phyloP scores from a whole-genome alignment of 2,329 filamentous ascomycete genomes.

The Malbranchea zuffiana region DNA sequence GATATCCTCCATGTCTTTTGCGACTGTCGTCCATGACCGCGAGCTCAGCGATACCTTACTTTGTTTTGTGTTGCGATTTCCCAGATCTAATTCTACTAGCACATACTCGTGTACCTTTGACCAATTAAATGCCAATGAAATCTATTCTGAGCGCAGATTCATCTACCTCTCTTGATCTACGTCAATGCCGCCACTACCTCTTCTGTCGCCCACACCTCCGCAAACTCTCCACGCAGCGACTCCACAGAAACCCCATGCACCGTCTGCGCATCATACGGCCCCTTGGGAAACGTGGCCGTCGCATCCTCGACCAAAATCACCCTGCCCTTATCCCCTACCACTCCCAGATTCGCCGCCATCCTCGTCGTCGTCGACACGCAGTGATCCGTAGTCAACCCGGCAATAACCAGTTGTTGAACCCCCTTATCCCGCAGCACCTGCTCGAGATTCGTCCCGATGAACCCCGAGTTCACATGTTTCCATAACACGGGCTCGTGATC shows the following conservation, averaged over 20 bases:
- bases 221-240: slow-evolving; percentile 40
- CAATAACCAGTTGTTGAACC: slow-evolving; percentile 32
- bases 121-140: too few relatives aligned
- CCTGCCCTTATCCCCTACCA: slow-evolving; percentile 27
- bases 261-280: slow-evolving; percentile 36
- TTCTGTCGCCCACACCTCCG: slow-evolving; percentile 29
- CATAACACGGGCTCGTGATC: slow-evolving; percentile 32
- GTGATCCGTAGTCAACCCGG: slow-evolving; percentile 40
- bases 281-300: slow-evolving; percentile 37
- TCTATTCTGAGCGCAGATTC: too few relatives aligned
- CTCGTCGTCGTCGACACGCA: slow-evolving; percentile 41
- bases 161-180: too few relatives aligned
- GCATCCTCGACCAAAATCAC: slow-evolving; percentile 39
- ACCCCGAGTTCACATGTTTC: slow-evolving; percentile 39
- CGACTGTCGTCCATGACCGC: too few relatives aligned
- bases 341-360: slow-evolving; percentile 39
- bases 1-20: too few relatives aligned
- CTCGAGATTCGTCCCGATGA: slow-evolving; percentile 38
- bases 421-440: slow-evolving; percentile 24
- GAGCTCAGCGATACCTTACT: too few relatives aligned
- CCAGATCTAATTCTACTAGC: too few relatives aligned
- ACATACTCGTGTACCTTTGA: too few relatives aligned
- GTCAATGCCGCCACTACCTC: slow-evolving; percentile 28
- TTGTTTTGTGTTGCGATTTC: too few relatives aligned
- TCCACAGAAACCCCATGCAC: slow-evolving; percentile 37